Evolutionary conservation across 495 filamentous ascomycete genomes (phyloP).

Genomic region (Cudoniella acicularis): DNA sequence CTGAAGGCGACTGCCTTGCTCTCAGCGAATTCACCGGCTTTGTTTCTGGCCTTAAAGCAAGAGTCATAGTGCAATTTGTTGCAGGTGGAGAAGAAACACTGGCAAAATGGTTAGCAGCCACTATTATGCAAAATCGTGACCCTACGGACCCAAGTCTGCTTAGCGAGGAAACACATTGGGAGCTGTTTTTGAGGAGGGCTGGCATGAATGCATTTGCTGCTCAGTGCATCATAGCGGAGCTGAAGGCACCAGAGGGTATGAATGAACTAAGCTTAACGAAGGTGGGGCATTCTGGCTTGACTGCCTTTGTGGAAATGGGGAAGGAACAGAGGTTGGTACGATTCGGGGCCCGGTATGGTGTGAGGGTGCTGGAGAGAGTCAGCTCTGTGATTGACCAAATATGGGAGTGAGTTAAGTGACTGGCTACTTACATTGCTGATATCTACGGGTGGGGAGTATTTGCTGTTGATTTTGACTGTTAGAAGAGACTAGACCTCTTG

Average conservation of each 20-base stretch:
- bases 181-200: slow-evolving; percentile 65
- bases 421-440: neutral
- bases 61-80: slow-evolving; percentile 48
- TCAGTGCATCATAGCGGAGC: slow-evolving; percentile 56
- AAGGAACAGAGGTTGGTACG: slow-evolving; percentile 36
- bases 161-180: slow-evolving; percentile 62
- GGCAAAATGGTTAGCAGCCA: slow-evolving; percentile 46
- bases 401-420: slow-evolving; percentile 8
- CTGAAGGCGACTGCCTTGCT: slow-evolving; percentile 45
- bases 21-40: slow-evolving; percentile 55
- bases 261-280: slow-evolving; percentile 15
- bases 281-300: slow-evolving; percentile 40
- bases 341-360: slow-evolving; percentile 48
- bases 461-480: neutral
- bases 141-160: slow-evolving; percentile 12
- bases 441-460: neutral
- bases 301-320: slow-evolving; percentile 56
- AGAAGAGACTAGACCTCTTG: neutral
- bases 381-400: slow-evolving; percentile 34
- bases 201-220: slow-evolving; percentile 83
- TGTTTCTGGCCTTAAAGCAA: slow-evolving; percentile 34
- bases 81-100: slow-evolving; percentile 55
- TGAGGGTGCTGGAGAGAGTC: slow-evolving; percentile 48
- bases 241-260: slow-evolving; percentile 36
- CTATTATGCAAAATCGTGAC: slow-evolving; percentile 9